Evolutionary conservation across 2,329 filamentous ascomycete species (phyloP).

Genomic region (Akanthomyces lecanii): DNA sequence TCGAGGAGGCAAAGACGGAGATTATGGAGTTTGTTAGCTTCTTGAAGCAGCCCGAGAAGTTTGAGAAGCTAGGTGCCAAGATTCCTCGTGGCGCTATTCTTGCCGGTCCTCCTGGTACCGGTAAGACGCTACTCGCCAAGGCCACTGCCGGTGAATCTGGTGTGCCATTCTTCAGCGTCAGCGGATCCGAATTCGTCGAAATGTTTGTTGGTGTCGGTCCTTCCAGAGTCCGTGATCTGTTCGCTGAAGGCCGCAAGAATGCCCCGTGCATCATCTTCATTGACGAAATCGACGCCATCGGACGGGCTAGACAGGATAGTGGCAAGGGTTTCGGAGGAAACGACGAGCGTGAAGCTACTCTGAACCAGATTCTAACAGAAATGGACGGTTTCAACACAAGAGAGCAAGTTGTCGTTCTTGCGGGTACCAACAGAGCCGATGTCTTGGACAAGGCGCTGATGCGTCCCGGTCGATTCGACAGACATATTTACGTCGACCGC

Average conservation of each 20-base stretch:
- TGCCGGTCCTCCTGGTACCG: conserved; percentile 94
- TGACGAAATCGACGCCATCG: conserved; percentile 97
- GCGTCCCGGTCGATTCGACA: conserved; percentile 93
- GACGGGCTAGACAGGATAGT: conserved; percentile 79
- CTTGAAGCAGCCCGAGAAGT: conserved; percentile 86
- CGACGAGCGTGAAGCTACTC: conserved; percentile 91
- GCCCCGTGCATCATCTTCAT: conserved; percentile 99
- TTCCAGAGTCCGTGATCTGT: conserved; percentile 90
- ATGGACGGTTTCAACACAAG: conserved; percentile 99
- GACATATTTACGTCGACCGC: conserved; percentile 90
- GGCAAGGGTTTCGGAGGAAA: conserved; percentile 75
- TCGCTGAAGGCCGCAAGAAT: conserved; percentile 90
- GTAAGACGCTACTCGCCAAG: conserved; percentile 96
- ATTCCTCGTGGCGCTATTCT: conserved; percentile 96
- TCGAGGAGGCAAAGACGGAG: conserved; percentile 96
- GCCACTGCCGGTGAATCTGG: conserved; percentile 95
- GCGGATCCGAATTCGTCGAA: conserved; percentile 97
- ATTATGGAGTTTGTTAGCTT: conserved; percentile 99
- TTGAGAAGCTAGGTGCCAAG: conserved; percentile 92
- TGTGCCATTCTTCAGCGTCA: conserved; percentile 97
- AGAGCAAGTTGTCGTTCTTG: conserved; percentile 93
- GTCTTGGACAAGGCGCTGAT: conserved; percentile 93
- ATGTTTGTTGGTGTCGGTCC: conserved; percentile 99
- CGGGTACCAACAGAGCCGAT: conserved; percentile 93
- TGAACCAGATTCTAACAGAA: conserved; percentile 97